phyloP scores from a whole-genome alignment of 768 basidiomycete genomes.

The Ramaria sp. region DNA sequence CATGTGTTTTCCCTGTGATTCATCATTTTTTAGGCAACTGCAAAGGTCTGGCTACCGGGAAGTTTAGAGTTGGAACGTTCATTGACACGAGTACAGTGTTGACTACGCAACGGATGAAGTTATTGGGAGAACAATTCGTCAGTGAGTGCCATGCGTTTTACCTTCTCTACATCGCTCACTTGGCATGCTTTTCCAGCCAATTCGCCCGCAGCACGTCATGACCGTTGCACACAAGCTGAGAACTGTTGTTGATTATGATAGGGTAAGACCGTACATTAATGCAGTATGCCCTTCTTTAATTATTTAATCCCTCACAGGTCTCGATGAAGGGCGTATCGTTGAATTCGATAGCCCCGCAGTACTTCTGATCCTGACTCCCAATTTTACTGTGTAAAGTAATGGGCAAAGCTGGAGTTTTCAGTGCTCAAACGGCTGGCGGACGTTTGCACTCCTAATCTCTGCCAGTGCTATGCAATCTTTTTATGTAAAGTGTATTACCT shows the following conservation, averaged over 20 bases:
- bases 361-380: constrained; percentile 45
- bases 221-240: constrained; percentile 75
- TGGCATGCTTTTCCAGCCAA: constrained; percentile 32
- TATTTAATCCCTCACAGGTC: constrained; percentile 5
- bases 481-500: no score
- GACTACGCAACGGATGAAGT: constrained; percentile 86
- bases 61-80: not conserved
- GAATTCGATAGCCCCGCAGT: constrained; percentile 49
- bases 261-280: constrained; percentile 33
- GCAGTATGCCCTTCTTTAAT: not conserved
- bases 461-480: not conserved
- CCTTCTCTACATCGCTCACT: not conserved
- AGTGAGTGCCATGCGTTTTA: constrained; percentile 33
- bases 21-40: constrained; percentile 41
- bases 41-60: constrained; percentile 35
- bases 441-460: not conserved
- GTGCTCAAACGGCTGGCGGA: constrained; percentile 59
- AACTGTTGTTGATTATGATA: constrained; percentile 77
- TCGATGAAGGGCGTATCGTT: constrained; percentile 61
- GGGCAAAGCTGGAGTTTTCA: constrained; percentile 58
- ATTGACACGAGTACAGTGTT: constrained; percentile 29
- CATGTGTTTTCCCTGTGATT: not conserved
- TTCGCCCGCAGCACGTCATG: constrained; percentile 75
- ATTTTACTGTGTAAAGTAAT: constrained; percentile 70
- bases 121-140: constrained; percentile 70